Percentiles rank a stretch among this genome's conserved stretches.
Conservation (phyloP, 495 filamentous ascomycete species). For the Symbiotaphrina buchneri region DNA sequence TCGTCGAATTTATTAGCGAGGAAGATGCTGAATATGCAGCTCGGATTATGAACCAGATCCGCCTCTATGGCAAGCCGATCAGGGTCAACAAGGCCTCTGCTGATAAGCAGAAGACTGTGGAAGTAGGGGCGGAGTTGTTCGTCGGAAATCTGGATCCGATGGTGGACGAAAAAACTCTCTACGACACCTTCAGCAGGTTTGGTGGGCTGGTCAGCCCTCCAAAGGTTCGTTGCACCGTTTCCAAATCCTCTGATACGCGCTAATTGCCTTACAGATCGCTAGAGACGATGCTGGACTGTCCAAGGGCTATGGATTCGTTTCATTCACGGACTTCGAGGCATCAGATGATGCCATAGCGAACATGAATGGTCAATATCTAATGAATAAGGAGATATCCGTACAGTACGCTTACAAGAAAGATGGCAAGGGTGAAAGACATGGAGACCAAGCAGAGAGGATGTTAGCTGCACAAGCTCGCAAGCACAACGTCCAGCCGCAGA, state of each 20-base stretch:
- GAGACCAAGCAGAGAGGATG: conserved; percentile 83
- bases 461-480: conserved; percentile 82
- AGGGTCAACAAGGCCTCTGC: conserved; percentile 92
- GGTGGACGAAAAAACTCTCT: conserved; percentile 92
- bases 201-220: conserved; percentile 63
- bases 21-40: conserved; percentile 95
- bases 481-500: conserved; percentile 66
- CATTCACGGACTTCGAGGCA: conserved; percentile 83
- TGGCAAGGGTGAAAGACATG: conserved; percentile 89
- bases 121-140: conserved; percentile 93
- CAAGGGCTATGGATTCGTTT: conserved; percentile 95
- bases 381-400: conserved; percentile 87
- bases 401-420: conserved; percentile 99
- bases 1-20: conserved; percentile 93
- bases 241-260: neutral
- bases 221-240: conserved; percentile 26
- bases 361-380: conserved; percentile 93
- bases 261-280: conserved; percentile 35
- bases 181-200: conserved; percentile 91
- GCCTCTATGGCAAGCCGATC: conserved; percentile 83
- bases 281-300: conserved; percentile 77
- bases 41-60: conserved; percentile 88
- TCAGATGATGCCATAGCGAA: conserved; percentile 76
- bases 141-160: conserved; percentile 88
- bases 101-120: conserved; percentile 89